Conservation (phyloP, 768 basidiomycete genomes). For the Boletus fagicola region DNA sequence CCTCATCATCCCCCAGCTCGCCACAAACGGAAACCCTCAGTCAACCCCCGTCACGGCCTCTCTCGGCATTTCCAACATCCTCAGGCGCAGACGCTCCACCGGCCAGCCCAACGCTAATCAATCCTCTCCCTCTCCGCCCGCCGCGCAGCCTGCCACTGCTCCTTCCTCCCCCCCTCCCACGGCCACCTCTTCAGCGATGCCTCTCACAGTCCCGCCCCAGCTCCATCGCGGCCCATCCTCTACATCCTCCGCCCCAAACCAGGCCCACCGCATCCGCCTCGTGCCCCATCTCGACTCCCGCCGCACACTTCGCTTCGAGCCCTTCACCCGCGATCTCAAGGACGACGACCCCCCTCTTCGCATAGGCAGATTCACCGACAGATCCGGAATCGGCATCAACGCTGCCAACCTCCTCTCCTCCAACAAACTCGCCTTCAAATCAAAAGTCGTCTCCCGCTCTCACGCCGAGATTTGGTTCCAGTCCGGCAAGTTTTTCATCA, state of each 20-base stretch:
- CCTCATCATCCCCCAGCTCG: conserved; percentile 37
- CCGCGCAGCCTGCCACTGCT: conserved; percentile 1
- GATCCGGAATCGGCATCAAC: conserved; percentile 62
- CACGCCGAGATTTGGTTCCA: conserved; percentile 96
- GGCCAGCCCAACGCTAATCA: conserved; percentile 43
- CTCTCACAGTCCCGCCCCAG: conserved; percentile 22
- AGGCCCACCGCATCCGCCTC: conserved; percentile 78
- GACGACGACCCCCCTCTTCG: conserved; percentile 70
- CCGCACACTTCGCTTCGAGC: conserved; percentile 87
- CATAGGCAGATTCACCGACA: conserved; percentile 94
- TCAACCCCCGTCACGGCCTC: conserved; percentile 26
- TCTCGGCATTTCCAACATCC: conserved; percentile 58
- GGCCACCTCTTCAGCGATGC: conserved; percentile 12
- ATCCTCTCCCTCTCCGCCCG: conserved; percentile 11
- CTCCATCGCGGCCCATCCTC: conserved; percentile 22
- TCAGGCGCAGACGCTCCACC: conserved; percentile 64
- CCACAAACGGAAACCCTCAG: conserved; percentile 31
- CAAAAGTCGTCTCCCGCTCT: conserved; percentile 90
- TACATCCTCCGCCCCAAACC: conserved; percentile 18
- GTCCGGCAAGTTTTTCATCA: conserved; percentile 72
- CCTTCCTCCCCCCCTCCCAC: conserved; percentile 21
- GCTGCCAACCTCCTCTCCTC: conserved; percentile 67
- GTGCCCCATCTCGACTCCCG: conserved; percentile 93
- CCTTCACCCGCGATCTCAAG: conserved; percentile 81
- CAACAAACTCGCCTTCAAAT: conserved; percentile 90